A percentile compares a stretch with the other conserved stretches of the same genome.
These are phyloP conservation scores for Saitozyma podzolica DNA, from an alignment of 768 basidiomycete genomes.

Conservation along the genomic window DNA sequence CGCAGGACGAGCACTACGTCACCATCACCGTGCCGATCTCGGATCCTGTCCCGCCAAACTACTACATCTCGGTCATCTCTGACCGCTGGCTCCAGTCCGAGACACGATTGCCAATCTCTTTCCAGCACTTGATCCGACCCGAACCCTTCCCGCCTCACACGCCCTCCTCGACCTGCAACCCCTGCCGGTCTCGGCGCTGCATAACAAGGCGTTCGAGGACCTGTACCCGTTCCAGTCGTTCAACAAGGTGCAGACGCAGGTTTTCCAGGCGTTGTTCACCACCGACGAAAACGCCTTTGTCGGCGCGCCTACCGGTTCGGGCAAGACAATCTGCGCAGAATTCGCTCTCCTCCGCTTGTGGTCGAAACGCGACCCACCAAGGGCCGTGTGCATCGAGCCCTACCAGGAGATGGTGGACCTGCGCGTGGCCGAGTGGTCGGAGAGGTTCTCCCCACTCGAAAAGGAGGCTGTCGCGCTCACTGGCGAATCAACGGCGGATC, in stretches of 20 bases:
- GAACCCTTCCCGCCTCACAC: conserved; percentile 95
- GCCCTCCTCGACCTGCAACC: conserved; percentile 89
- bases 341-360: conserved; percentile 92
- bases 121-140: conserved; percentile 96
- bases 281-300: conserved; percentile 96
- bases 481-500: conserved; percentile 88
- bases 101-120: conserved; percentile 89
- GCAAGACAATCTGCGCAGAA: conserved; percentile 96
- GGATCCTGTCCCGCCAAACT: conserved; percentile 96
- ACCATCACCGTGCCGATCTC: conserved; percentile 95
- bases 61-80: conserved; percentile 91
- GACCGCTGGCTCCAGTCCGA: conserved; percentile 96
- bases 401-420: conserved; percentile 97
- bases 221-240: conserved; percentile 85
- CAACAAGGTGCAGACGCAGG: conserved; percentile 99
- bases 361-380: conserved; percentile 76
- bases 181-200: conserved; percentile 83
- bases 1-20: conserved; percentile 89
- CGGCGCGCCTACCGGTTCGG: conserved; percentile 93
- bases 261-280: conserved; percentile 96
- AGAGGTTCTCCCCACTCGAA: conserved; percentile 77
- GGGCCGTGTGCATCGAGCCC: conserved; percentile 93
- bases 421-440: conserved; percentile 82
- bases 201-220: conserved; percentile 87
- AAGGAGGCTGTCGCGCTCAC: conserved; percentile 93